These are phyloP conservation scores for Helicocarpus griseus DNA, from an alignment of 2,329 filamentous ascomycete genomes.

Conservation along the genomic window DNA sequence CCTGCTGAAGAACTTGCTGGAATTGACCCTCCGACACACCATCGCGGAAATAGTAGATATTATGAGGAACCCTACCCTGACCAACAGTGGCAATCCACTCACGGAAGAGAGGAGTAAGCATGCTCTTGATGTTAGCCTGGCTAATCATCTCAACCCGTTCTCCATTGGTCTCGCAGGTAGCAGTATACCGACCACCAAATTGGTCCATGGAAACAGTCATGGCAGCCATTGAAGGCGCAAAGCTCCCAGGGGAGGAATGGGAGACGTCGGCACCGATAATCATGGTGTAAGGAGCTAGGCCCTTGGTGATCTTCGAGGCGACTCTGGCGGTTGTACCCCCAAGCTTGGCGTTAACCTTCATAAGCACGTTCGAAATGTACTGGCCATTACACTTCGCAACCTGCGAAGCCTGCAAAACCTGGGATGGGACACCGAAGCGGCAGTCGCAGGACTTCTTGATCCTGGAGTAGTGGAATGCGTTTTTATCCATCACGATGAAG, in stretches of 20 bases:
- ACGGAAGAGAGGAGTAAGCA: constrained; percentile 55
- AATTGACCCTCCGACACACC: constrained; percentile 87
- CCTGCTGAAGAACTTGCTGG: constrained; percentile 64
- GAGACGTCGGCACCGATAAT: constrained; percentile 89
- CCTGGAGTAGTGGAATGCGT: constrained; percentile 63
- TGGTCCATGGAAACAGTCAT: constrained; percentile 73
- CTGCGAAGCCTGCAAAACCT: constrained; percentile 65
- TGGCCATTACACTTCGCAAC: constrained; percentile 63
- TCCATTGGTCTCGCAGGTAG: constrained; percentile 73
- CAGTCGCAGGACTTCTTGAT: constrained; percentile 88
- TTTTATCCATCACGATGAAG: constrained; percentile 64
- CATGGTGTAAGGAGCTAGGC: constrained; percentile 49
- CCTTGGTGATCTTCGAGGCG: constrained; percentile 32
- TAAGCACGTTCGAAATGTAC: constrained; percentile 85
- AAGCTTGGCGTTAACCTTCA: constrained; percentile 96
- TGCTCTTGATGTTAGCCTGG: constrained; percentile 52
- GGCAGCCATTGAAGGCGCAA: constrained; percentile 68
- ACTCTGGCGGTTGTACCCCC: constrained; percentile 64
- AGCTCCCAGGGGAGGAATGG: constrained; percentile 62
- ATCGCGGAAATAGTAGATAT: constrained; percentile 87
- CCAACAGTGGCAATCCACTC: constrained; percentile 54
- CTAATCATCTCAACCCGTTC: constrained; percentile 70
- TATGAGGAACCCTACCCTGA: constrained; percentile 49
- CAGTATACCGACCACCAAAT: constrained; percentile 64
- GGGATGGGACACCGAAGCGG: constrained; percentile 71